Base-by-base conservation (phyloP, 192 early-diverging fungal species). In the Coemansia guatemalensis region DNA sequence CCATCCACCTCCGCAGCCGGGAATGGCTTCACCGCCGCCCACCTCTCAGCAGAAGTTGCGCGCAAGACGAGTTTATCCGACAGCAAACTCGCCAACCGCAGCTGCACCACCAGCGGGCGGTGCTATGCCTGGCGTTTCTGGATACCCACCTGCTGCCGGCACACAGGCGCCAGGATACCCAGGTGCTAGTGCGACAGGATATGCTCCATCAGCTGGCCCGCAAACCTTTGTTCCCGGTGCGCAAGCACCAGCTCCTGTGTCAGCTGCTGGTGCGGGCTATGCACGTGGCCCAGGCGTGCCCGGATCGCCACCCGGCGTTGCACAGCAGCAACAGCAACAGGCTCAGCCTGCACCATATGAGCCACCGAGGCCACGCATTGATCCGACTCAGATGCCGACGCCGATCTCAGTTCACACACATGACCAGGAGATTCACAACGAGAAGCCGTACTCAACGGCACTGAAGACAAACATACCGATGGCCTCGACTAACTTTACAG, bases 301-400 rank as follows among this genome's bases (percentile, higher is more conserved):
- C 2, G 25, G 26, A 23, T 22, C 44, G n/a, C 56, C 57, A 18
- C 27, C 52, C 2, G 50, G 49, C 22, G 51, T 33, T 44, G 58
- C 44, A 0, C 44, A 48, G 55, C 67, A 58, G 59, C 80, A 62
- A 12, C 71, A 51, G 21, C 74, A 72, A 35, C 71, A 60, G 47
- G 59, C 63, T 11, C 86, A 68, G 56, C 82, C 54, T 11, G 66
- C 69, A 44, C 73, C 71, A 11, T 71, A 64, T 17, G 70, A 70
- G 60, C 78, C 69, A 27, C 64, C 64, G 17, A 73, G 74, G 81
- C 74, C 89, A 23, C 85, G 86, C 18, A 99, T 99, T 53, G 94
- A 99, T 68, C 95, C 96, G 2, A 90, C 93, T 79, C 92, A 95
- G 64, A 93, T 99, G 56, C 97, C 97, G 18, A 88, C 89, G 21